Percentiles rank a stretch among this genome's conserved stretches.
Evolutionary conservation across 2,329 filamentous ascomycete species (phyloP).

Genomic region (Botrytis elliptica): DNA sequence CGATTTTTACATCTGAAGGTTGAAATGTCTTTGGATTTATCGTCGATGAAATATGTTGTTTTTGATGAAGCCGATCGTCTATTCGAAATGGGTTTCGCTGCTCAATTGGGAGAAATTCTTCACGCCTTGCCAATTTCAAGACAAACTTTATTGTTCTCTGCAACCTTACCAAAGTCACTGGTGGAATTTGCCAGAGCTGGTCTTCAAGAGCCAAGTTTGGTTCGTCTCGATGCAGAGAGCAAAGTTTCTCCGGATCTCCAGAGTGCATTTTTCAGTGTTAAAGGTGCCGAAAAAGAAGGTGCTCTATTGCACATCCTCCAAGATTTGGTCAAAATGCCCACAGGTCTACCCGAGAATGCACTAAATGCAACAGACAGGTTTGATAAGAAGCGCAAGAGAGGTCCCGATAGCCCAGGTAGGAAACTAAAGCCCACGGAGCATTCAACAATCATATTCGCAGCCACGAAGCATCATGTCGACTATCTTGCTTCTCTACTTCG

Average conservation of each 20-base stretch:
- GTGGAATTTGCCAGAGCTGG: conserved; percentile 96
- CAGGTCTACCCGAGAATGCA: conserved; percentile 58
- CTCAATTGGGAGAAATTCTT: conserved; percentile 89
- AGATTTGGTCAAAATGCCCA: conserved; percentile 89
- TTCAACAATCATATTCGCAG: conserved; percentile 91
- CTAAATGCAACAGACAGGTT: conserved; percentile 35
- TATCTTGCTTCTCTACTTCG: conserved; percentile 82
- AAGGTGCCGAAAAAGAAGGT: conserved; percentile 90
- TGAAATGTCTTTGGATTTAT: conserved; percentile 91
- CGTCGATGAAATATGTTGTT: conserved; percentile 87
- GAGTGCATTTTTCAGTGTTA: conserved; percentile 91
- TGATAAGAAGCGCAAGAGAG: conserved; percentile 72
- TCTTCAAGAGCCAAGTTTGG: conserved; percentile 84
- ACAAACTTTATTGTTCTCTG: conserved; percentile 92
- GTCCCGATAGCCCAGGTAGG: conserved; percentile 50
- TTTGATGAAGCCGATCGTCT: conserved; percentile 97
- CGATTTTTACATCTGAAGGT: conserved; percentile 96
- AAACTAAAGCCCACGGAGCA: conserved; percentile 77
- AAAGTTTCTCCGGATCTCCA: conserved; percentile 97
- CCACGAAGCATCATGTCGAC: conserved; percentile 97
- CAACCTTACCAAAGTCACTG: conserved; percentile 87
- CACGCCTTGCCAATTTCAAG: conserved; percentile 79
- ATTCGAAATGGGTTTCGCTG: conserved; percentile 98
- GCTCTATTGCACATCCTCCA: conserved; percentile 85
- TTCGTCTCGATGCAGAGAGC: conserved; percentile 88